Percentiles rank a stretch among this genome's conserved stretches.
Evolutionary conservation across 805 yeast genomes (phyloP).

Genomic region (Pichia insulana): DNA sequence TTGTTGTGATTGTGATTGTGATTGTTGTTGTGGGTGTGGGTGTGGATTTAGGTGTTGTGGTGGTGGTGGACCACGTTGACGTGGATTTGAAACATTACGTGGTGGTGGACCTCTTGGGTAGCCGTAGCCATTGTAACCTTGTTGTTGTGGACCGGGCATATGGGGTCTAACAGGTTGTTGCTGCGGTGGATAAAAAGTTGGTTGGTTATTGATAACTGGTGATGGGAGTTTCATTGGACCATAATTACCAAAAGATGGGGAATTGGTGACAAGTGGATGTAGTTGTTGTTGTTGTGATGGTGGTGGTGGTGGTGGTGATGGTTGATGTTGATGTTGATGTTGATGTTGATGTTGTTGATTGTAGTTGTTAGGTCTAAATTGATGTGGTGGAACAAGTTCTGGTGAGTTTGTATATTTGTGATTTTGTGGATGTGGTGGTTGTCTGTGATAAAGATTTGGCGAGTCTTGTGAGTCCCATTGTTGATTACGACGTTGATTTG

Average conservation of each 20-base stretch:
- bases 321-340: background rate
- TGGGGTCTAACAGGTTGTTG: slow-evolving; percentile 10
- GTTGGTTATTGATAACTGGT: slow-evolving; percentile 1
- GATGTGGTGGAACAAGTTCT: slow-evolving; percentile 11
- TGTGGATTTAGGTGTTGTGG: slow-evolving; percentile 8
- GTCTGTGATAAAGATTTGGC: slow-evolving; percentile 6
- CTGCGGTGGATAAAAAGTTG: background rate
- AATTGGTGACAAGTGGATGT: slow-evolving; percentile 3
- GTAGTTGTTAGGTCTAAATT: slow-evolving; percentile 4
- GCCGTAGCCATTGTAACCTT: slow-evolving; percentile 12
- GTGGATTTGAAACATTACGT: slow-evolving; percentile 7
- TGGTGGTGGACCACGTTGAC: slow-evolving; percentile 2
- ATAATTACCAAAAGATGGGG: slow-evolving; percentile 6
- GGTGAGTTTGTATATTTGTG: slow-evolving; percentile 10
- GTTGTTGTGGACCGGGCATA: slow-evolving; percentile 3
- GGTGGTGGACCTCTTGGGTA: slow-evolving; percentile 9
- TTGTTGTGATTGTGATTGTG: slow-evolving; percentile 12
- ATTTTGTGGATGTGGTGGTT: slow-evolving; percentile 3
- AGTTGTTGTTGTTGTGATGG: slow-evolving; percentile 1
- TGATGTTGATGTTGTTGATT: slow-evolving; percentile 8
- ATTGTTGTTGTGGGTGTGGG: slow-evolving; percentile 11
- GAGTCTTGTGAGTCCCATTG: slow-evolving; percentile 2
- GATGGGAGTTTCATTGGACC: slow-evolving; percentile 11
- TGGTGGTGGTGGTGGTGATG: slow-evolving; percentile 6
- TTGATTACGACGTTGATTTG: background rate